Conservation (phyloP, 2,329 filamentous ascomycete genomes). For the Juglanconis oblonga region DNA sequence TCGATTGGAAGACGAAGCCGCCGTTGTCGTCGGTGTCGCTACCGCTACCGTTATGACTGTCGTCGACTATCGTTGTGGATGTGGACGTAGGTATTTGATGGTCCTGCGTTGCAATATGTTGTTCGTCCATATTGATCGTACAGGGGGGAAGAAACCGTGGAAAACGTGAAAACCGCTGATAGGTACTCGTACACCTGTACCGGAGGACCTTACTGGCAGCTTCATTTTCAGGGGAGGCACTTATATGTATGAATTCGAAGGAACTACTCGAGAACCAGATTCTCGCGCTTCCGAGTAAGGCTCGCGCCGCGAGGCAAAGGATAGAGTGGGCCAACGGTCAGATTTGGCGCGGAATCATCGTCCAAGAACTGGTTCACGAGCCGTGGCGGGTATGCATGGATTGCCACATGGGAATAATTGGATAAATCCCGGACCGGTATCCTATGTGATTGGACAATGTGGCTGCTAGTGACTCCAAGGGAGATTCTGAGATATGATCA, state of each 20-base stretch:
- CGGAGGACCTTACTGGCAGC: not conserved
- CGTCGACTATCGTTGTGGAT: conserved; percentile 2
- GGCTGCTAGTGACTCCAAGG: not conserved
- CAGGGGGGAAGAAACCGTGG: too few relatives aligned
- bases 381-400: not conserved
- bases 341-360: not conserved
- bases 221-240: not conserved
- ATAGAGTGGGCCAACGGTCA: not conserved
- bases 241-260: not conserved
- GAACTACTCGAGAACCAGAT: not conserved
- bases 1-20: conserved; percentile 5
- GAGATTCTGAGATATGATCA: not conserved
- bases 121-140: not conserved
- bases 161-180: not conserved
- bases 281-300: conserved; percentile 1
- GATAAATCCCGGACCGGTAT: not conserved
- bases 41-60: not conserved
- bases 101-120: not conserved
- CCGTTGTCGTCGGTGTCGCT: not conserved
- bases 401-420: not conserved
- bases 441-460: not conserved
- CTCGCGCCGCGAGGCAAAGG: not conserved
- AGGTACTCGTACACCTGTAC: not conserved
- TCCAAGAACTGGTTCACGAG: not conserved
- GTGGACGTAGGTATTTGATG: not conserved